These are phyloP conservation scores for Capsella rubella DNA, from an alignment of 441 rosid species.

Conservation along the genomic window DNA sequence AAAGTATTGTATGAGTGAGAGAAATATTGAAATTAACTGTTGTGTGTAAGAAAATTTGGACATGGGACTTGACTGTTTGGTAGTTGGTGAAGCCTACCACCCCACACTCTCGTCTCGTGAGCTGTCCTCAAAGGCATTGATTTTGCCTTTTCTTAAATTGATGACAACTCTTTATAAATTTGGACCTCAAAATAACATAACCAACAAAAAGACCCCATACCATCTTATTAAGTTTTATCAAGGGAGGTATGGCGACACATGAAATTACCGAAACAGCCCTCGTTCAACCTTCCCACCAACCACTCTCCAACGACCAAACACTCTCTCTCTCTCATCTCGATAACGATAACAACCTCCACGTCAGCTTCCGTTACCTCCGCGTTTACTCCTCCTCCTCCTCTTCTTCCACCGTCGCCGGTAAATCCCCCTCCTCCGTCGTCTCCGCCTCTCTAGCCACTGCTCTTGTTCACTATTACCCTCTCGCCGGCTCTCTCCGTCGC, in stretches of 20 bases:
- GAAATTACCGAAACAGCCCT: slow-evolving; percentile 54
- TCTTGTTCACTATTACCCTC: slow-evolving; percentile 73
- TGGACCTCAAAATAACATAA: slow-evolving; percentile 1
- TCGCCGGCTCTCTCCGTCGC: slow-evolving; percentile 65
- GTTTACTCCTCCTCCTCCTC: slow-evolving; percentile 51
- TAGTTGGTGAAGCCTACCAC: slow-evolving; percentile 17
- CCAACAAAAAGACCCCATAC: slow-evolving; percentile 16
- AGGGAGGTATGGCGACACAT: slow-evolving; percentile 50
- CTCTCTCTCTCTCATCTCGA: slow-evolving; percentile 82
- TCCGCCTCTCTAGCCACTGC: slow-evolving; percentile 66
- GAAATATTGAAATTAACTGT: not conserved
- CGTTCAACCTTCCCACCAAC: slow-evolving; percentile 56
- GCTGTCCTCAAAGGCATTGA: slow-evolving; percentile 32
- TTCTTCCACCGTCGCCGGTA: slow-evolving; percentile 26
- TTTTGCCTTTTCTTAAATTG: slow-evolving; percentile 21
- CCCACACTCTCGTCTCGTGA: not conserved
- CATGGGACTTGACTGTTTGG: slow-evolving; percentile 38
- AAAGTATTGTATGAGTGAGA: not conserved
- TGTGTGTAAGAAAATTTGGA: slow-evolving; percentile 23
- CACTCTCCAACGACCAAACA: slow-evolving; percentile 54
- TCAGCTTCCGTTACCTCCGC: slow-evolving; percentile 82
- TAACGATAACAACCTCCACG: slow-evolving; percentile 67
- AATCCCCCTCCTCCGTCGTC: slow-evolving; percentile 61
- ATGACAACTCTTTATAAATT: slow-evolving; percentile 5
- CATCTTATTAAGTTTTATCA: slow-evolving; percentile 1